Conservation (phyloP, 768 basidiomycete species). For the Lactarius hatsudake region DNA sequence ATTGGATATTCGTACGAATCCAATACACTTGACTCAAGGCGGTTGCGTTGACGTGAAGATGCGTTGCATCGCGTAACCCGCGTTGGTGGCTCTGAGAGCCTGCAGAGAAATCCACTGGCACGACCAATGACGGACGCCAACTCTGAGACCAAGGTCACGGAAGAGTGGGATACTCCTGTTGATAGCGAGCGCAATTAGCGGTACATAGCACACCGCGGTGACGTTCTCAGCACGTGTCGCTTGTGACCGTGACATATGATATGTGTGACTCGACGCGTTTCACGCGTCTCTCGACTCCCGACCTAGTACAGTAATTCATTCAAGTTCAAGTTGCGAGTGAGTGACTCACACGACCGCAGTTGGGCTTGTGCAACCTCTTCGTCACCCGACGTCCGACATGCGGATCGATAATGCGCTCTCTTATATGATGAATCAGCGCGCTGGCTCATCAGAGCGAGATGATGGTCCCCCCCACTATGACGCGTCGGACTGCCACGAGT, state of each 20-base stretch:
- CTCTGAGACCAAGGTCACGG: no score
- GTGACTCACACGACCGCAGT: neutral
- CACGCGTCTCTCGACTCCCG: no score
- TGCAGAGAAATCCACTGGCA: no score
- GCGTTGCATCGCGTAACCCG: no score
- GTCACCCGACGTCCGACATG: slow-evolving; percentile 11
- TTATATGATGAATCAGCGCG: slow-evolving; percentile 4
- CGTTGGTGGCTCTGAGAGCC: no score
- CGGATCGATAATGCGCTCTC: slow-evolving; percentile 15
- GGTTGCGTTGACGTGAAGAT: no score
- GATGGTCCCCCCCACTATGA: neutral
- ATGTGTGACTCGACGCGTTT: neutral
- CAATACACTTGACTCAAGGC: no score
- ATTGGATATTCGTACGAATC: no score
- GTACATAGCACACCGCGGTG: no score
- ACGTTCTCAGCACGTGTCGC: neutral
- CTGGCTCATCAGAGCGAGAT: neutral
- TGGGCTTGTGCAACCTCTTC: neutral
- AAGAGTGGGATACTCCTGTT: no score
- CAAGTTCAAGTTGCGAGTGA: neutral
- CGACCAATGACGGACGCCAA: no score
- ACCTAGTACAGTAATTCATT: neutral
- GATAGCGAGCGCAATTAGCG: no score
- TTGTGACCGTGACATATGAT: neutral
- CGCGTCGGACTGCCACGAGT: slow-evolving; percentile 18